Evolutionary conservation across 2,329 filamentous ascomycete genomes (phyloP).

Genomic region (Tolypocladium ovalisporum): DNA sequence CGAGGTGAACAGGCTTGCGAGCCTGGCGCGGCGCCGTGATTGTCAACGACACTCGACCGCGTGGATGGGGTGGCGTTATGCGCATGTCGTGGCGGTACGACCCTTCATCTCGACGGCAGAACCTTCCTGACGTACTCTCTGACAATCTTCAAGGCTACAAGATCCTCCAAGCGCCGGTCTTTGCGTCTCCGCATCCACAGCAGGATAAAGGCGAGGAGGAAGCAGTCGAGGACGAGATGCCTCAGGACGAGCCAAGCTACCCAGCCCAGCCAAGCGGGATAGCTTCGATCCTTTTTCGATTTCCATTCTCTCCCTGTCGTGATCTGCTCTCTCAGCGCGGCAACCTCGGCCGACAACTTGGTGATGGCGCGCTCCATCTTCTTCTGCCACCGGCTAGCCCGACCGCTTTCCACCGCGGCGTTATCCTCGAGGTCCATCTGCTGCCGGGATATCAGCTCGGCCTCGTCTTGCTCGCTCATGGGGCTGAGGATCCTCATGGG

Average conservation of each 20-base stretch:
- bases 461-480: slow-evolving; percentile 73
- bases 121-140: slow-evolving; percentile 50
- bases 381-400: slow-evolving; percentile 58
- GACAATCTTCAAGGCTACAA: slow-evolving; percentile 49
- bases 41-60: neutral
- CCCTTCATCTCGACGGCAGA: slow-evolving; percentile 42
- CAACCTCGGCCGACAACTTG: slow-evolving; percentile 84
- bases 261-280: slow-evolving; percentile 62
- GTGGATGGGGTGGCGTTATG: neutral
- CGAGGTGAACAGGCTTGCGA: neutral
- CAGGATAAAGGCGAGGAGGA: slow-evolving; percentile 54
- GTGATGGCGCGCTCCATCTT: slow-evolving; percentile 79
- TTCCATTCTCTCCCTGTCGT: slow-evolving; percentile 64
- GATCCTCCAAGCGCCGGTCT: slow-evolving; percentile 61
- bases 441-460: slow-evolving; percentile 42
- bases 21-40: neutral
- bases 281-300: slow-evolving; percentile 50
- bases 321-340: slow-evolving; percentile 84
- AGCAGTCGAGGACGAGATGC: slow-evolving; percentile 62
- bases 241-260: slow-evolving; percentile 58
- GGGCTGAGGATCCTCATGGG: slow-evolving; percentile 68
- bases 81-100: neutral
- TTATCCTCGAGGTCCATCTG: slow-evolving; percentile 35
- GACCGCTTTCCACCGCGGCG: slow-evolving; percentile 24
- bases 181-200: slow-evolving; percentile 63